These are phyloP conservation scores for Rhodotorula babjevae DNA, from an alignment of 768 basidiomycete genomes.

Conservation along the genomic window DNA sequence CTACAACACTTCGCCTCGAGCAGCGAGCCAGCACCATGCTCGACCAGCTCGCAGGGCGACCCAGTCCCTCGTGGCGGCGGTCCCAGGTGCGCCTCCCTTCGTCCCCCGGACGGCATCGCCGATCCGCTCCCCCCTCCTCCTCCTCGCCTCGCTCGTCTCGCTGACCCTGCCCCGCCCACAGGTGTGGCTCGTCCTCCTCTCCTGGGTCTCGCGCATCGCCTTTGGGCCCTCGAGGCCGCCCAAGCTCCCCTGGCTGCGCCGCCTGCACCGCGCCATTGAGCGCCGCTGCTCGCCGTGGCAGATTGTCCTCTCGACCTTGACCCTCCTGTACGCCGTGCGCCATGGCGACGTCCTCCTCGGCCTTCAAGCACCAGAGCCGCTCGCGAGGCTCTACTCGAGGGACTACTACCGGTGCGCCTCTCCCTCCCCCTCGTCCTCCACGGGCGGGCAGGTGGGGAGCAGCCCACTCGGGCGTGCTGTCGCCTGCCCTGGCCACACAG, in stretches of 20 bases:
- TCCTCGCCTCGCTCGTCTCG: not conserved
- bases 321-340: conserved; percentile 61
- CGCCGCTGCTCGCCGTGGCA: conserved; percentile 91
- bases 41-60: conserved; percentile 83
- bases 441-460: too few relatives aligned
- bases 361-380: conserved; percentile 77
- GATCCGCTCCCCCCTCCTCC: not conserved
- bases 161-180: conserved; percentile 44
- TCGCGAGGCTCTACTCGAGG: conserved; percentile 60
- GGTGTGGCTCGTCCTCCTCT: conserved; percentile 84
- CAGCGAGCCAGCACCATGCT: conserved; percentile 59
- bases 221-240: conserved; percentile 64
- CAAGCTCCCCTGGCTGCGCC: conserved; percentile 51
- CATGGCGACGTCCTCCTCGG: conserved; percentile 38
- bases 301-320: conserved; percentile 77
- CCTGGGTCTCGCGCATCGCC: conserved; percentile 80
- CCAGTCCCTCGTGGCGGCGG: conserved; percentile 68
- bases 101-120: not conserved
- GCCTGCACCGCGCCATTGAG: conserved; percentile 37
- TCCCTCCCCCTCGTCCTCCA: not conserved
- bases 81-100: conserved; percentile 13
- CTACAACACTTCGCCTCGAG: too few relatives aligned
- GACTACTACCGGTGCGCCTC: conserved; percentile 32
- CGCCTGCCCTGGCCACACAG: not conserved
- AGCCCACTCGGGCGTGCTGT: too few relatives aligned